A percentile compares a stretch with the other conserved stretches of the same genome.
phyloP scores from a whole-genome alignment of 352 stramenopile species.

The Stramenopiles sp. region DNA sequence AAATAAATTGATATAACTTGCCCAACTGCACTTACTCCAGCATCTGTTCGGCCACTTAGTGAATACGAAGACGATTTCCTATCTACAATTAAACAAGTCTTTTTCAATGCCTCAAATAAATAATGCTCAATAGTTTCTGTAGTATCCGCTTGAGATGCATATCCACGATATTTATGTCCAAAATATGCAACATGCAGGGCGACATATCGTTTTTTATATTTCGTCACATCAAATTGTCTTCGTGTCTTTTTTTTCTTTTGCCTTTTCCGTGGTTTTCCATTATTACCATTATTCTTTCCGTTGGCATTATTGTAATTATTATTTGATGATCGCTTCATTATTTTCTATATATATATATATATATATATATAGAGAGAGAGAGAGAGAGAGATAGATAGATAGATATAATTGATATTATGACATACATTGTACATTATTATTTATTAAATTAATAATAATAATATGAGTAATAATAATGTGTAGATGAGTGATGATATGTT shows the following conservation, averaged over 20 bases:
- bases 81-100: conserved; percentile 64
- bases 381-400: no score
- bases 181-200: conserved; percentile 21
- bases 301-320: no score
- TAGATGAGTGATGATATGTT: no score
- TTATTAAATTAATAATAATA: no score
- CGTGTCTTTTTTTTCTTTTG: conserved; percentile 27
- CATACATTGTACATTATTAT: no score
- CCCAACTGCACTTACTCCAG: conserved; percentile 62
- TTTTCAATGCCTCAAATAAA: conserved; percentile 74
- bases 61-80: conserved; percentile 63
- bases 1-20: conserved; percentile 54
- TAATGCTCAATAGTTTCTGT: conserved; percentile 75
- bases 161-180: conserved; percentile 57
- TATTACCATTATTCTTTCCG: no score
- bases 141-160: conserved; percentile 55
- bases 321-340: no score
- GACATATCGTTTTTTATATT: conserved; percentile 21
- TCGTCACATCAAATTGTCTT: conserved; percentile 44
- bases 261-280: conserved; percentile 22
- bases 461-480: no score
- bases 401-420: no score
- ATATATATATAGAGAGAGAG: no score
- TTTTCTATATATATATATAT: no score
- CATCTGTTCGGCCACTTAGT: conserved; percentile 87